Base-by-base conservation (phyloP, 805 yeast genomes). In the Candida loeiensis region DNA sequence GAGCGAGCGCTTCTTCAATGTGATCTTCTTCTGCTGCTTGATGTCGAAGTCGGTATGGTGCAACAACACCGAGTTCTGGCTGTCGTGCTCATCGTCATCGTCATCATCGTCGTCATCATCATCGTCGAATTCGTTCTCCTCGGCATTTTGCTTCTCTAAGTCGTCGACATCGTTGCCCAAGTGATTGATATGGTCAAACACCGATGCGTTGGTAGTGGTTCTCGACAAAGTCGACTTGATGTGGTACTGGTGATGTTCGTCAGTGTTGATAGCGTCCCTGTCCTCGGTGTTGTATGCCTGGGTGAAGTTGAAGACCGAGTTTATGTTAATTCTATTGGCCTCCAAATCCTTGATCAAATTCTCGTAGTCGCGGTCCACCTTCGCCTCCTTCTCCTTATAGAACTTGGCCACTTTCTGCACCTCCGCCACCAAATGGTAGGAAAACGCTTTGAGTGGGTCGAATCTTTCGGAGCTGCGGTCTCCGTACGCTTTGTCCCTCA, bases 1-100 rank as follows among this genome's bases (percentile, higher is more conserved):
- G 31, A 80, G 71, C 6, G 83, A 59, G 43, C 89, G 68, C 53
- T 81, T 81, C 61, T 81, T 84, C 48, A 85, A 69, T 6, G 85
- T 80, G 45, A 84, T 77, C 45, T 71, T 68, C 43, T 39, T 70
- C 62, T 79, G 81, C 26, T 62, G 64, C 54, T 72, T 72, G 33
- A 71, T 58, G 43, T 73, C 69, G 43, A 77, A 66, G 51, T 77
- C 79, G 7, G 67, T 60, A 40, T 72, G 77, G 39, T 30, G 36
- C 25, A 37, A 31, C 32, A 15, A 57, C 5, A 37, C 40, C 16
- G 40, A 37, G 40, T 37, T 37, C 21, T 37, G 40, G 36, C 40
- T 37, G 26, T 31, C 17, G 32, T 37, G 64, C 6, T 60, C 71
- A 4, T 59, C 69, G 8, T 64, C 67, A 12, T 61, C 67, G 27